Evolutionary conservation across 1,284 basidiomycete species (phyloP), one percentile per base, ranked within the genome.

Genomic region (Tylopilus sp.): DNA sequence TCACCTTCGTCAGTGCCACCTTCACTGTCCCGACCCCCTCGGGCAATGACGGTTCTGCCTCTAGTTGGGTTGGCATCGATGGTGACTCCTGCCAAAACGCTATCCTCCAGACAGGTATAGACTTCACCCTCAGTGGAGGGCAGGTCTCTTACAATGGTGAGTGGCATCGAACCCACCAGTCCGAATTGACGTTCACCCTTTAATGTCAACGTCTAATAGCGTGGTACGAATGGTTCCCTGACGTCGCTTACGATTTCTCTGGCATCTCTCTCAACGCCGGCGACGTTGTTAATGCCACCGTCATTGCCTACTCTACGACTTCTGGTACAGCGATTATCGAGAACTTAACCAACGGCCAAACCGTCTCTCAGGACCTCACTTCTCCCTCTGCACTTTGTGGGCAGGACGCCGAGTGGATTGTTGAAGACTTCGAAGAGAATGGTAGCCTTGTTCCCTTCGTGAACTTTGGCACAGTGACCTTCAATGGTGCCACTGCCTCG

Each of bases 51-150:
- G 59, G 52, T 34, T 50, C 50, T 39, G 45, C 52, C n/a, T 43
- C 58, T 43, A 49, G 48, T n/a, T 65, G 62, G 51, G 48, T 65
- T 34, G 62, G 59, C 28, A 61, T 60, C 15, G 58, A 60, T 8
- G 59, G 59, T 43, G 41, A 49, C 23, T 41, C 41, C n/a, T 61
- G 55, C 31, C 5, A 0, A 6, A 56, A 7, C 6, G 58, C 47
- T 9, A 51, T 59, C 31, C 48, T 60, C 35, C 58, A 64, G 48
- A 48, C 56, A n/a, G 60, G 62, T 11, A 16, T 65, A 23, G 56
- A 61, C 40, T 51, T 61, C 35, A 48, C 16, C 0, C 0, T 59
- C 18, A 11, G 9, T 12, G 7, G 9, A 4, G 44, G 49, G 3
- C 1, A 0, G 2, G 41, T 36, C 34, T 43, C 48, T 3, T 60